Base-by-base conservation (phyloP, 139 green algal genomes). In the Chlamydomonas sphaeroides region DNA sequence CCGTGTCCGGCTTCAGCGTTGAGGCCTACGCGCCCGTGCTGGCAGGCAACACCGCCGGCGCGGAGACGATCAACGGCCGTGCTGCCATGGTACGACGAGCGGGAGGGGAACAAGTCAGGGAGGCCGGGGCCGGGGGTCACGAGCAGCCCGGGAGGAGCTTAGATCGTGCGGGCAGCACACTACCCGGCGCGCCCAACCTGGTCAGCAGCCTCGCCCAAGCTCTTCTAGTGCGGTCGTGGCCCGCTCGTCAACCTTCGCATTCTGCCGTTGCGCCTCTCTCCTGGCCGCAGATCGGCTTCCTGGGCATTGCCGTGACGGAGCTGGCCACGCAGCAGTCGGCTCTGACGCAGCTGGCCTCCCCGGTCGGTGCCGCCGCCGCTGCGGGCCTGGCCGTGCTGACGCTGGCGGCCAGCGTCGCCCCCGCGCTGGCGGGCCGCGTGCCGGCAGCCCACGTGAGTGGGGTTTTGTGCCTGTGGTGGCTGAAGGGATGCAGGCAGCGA, bases 11-110 rank as follows among this genome's bases (percentile, higher is more conserved):
- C 33, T 83, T 83, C 76, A 65, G 32, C 45, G 7, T 51, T 28
- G 76, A 83, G 2, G 45, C 63, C 1, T 66, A 53, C 45, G 30
- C 32, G 23, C 76, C 76, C 1, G 45, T 83, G 32, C 76, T 83
- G 33, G 45, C 45, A 17, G 76, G 26, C 76, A 30, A 83, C 63
- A 5, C 42, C 3, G 32, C 33, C 23, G 62, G n/a, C 76, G 76
- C 76, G 5, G 76, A 83, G 63, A 51, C 53, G 45, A 83, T 73
- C 36, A 83, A 83, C 42, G 62, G 76, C 42, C 76, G 76, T 45
- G 48, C 30, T 5, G 76, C 62, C n/a, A 83, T 83, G 76, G 76
- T 80, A n/a, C n/a, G n/a, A n/a, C n/a, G 42, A 2, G 74, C 62
- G 51, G 51, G 51, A 30, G 15, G 51, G 51, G 15, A 7, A 7